phyloP scores from a whole-genome alignment of 2,329 filamentous ascomycete genomes.

The Verticillium klebahnii region DNA sequence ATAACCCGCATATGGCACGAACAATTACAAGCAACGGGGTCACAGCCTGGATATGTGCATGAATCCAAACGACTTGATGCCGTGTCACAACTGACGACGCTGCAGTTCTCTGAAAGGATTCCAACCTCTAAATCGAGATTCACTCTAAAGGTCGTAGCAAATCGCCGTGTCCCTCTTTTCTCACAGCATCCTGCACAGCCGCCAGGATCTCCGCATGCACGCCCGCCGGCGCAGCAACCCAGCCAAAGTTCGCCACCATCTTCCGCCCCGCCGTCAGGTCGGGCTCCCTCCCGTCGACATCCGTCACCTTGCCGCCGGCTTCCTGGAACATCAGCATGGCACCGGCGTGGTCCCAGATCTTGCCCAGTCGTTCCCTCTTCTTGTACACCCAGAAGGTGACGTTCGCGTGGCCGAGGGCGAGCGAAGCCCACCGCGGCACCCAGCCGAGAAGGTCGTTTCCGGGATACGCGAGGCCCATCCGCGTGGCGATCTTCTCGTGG shows the following conservation, averaged over 20 bases:
- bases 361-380: constrained; percentile 39
- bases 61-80: too few relatives aligned
- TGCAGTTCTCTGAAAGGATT: too few relatives aligned
- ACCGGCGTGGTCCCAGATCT: constrained; percentile 57
- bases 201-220: constrained; percentile 39
- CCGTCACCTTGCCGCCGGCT: constrained; percentile 49
- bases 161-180: constrained; percentile 25
- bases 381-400: constrained; percentile 54
- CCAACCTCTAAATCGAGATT: not conserved
- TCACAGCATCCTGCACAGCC: constrained; percentile 26
- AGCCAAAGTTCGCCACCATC: constrained; percentile 48
- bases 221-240: constrained; percentile 45
- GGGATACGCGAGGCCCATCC: constrained; percentile 36
- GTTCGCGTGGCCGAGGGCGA: constrained; percentile 49
- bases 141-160: constrained; percentile 15
- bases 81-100: too few relatives aligned
- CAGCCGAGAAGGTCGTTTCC: constrained; percentile 51
- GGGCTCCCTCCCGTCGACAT: constrained; percentile 47
- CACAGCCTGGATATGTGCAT: too few relatives aligned
- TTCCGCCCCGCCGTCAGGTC: constrained; percentile 43
- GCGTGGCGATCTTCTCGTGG: constrained; percentile 38
- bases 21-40: too few relatives aligned
- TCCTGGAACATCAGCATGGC: constrained; percentile 56
- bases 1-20: too few relatives aligned
- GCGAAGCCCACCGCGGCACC: constrained; percentile 50